phyloP scores from a whole-genome alignment of 208 protist genomes.

The Acanthamoeba rhysodes region DNA sequence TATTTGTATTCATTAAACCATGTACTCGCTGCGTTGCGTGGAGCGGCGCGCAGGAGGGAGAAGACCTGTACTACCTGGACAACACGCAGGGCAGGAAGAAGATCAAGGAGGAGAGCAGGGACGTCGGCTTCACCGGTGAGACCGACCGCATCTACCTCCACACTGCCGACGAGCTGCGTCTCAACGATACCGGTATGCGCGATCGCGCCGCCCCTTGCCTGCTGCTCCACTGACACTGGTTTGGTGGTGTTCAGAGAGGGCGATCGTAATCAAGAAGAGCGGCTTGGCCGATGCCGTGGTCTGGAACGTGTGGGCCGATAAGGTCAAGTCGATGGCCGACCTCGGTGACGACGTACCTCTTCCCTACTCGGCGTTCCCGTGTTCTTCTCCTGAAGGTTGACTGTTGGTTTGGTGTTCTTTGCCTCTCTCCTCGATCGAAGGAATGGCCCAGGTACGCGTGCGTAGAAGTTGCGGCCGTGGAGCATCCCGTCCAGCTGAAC shows the following conservation, averaged over 20 bases:
- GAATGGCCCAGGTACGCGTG: constrained; percentile 46
- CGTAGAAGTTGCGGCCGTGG: neutral
- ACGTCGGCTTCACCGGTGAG: constrained; percentile 26
- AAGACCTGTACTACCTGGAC: constrained; percentile 45
- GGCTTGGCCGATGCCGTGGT: constrained; percentile 63
- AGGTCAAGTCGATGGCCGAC: constrained; percentile 58
- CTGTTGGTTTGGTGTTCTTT: neutral
- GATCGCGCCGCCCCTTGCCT: neutral
- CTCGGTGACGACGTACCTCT: constrained; percentile 50
- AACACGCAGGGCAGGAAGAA: constrained; percentile 48
- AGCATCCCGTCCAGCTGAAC: constrained; percentile 15
- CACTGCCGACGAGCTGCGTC: constrained; percentile 24
- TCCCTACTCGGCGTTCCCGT: neutral
- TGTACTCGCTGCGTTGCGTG: neutral
- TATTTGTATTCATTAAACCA: neutral
- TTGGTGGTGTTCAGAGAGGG: neutral
- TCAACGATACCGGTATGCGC: constrained; percentile 25
- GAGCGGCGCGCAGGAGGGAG: neutral
- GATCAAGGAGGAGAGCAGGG: constrained; percentile 22
- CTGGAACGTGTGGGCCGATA: constrained; percentile 74
- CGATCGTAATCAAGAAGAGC: constrained; percentile 56
- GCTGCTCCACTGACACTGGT: neutral
- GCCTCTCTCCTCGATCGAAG: neutral
- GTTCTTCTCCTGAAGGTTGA: neutral
- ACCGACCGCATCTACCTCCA: constrained; percentile 71